A percentile compares a stretch with the other conserved stretches of the same genome.
phyloP scores from a whole-genome alignment of 805 yeast genomes.

The Wickerhamomyces bovis region DNA sequence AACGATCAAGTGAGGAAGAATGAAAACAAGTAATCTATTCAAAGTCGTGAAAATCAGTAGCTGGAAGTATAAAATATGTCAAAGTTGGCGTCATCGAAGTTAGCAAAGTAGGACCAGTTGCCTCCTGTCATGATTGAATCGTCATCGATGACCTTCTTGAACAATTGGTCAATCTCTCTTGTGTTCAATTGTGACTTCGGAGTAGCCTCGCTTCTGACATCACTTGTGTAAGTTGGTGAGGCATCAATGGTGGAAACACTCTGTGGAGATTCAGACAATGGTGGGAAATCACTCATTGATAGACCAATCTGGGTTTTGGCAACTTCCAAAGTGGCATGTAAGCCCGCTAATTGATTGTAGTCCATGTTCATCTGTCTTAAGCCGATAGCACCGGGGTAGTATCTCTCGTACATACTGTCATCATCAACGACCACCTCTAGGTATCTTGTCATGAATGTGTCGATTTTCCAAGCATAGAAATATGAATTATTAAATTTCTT shows the following conservation, averaged over 20 bases:
- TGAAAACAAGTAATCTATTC: not conserved
- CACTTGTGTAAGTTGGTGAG: not conserved
- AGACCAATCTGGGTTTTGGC: not conserved
- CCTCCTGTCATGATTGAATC: not conserved
- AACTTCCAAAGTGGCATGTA: not conserved
- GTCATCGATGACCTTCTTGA: not conserved
- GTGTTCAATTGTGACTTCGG: not conserved
- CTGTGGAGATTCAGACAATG: not conserved
- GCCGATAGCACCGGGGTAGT: constrained; percentile 6
- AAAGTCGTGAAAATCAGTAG: not conserved
- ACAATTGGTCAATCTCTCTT: not conserved
- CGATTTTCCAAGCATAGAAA: constrained; percentile 9
- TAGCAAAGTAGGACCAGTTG: not conserved
- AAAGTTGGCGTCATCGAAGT: not conserved
- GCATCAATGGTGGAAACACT: not conserved
- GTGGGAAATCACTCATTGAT: not conserved
- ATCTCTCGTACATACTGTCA: constrained; percentile 3
- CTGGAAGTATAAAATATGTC: not conserved
- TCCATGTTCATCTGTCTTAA: constrained; percentile 1
- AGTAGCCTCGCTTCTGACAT: not conserved
- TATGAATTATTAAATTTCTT: constrained; percentile 4
- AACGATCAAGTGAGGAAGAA: too few relatives aligned
- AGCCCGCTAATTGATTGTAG: not conserved
- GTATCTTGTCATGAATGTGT: constrained; percentile 1
- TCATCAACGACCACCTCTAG: constrained; percentile 1